Percentiles rank a stretch among this genome's conserved stretches.
Conservation (phyloP, 1,139 yeast species). For the Hanseniaspora sp. region DNA sequence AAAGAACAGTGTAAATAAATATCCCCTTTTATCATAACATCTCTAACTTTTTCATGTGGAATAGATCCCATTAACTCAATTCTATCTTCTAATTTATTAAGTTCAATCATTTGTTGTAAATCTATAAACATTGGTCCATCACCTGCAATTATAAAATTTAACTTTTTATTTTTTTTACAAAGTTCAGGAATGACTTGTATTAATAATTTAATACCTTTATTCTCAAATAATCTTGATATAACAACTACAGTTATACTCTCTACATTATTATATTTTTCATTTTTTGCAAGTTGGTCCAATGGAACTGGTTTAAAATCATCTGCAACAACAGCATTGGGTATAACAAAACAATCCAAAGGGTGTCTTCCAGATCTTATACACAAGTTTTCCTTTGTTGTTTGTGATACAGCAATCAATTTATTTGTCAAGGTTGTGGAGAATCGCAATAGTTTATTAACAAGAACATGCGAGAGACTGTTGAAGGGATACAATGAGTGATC, state of each 20-base stretch:
- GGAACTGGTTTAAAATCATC: conserved; percentile 61
- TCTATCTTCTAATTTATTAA: conserved; percentile 71
- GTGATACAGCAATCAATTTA: conserved; percentile 89
- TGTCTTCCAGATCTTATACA: conserved; percentile 76
- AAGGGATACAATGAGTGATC: conserved; percentile 95
- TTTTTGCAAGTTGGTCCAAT: conserved; percentile 1
- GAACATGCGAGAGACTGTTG: conserved; percentile 69
- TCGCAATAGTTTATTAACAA: conserved; percentile 76
- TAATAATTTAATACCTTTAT: conserved; percentile 86
- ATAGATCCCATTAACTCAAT: conserved; percentile 80
- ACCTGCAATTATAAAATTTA: conserved; percentile 81
- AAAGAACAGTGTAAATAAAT: conserved; percentile 87
- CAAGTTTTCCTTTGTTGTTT: conserved; percentile 93
- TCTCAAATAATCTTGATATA: conserved; percentile 84
- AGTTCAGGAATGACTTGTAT: conserved; percentile 79
- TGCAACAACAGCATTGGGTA: conserved; percentile 90
- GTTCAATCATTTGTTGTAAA: conserved; percentile 89
- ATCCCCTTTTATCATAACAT: conserved; percentile 88
- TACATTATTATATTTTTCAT: conserved; percentile 10
- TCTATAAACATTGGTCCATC: conserved; percentile 94
- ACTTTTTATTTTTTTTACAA: conserved; percentile 52
- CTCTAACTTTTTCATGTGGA: conserved; percentile 83
- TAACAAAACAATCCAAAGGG: conserved; percentile 71
- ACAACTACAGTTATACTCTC: conserved; percentile 67
- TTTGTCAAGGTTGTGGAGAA: conserved; percentile 81